Evolutionary conservation across 257 asterid species (phyloP), one percentile per base, ranked within the genome.

Genomic region (Solanum boliviense): DNA sequence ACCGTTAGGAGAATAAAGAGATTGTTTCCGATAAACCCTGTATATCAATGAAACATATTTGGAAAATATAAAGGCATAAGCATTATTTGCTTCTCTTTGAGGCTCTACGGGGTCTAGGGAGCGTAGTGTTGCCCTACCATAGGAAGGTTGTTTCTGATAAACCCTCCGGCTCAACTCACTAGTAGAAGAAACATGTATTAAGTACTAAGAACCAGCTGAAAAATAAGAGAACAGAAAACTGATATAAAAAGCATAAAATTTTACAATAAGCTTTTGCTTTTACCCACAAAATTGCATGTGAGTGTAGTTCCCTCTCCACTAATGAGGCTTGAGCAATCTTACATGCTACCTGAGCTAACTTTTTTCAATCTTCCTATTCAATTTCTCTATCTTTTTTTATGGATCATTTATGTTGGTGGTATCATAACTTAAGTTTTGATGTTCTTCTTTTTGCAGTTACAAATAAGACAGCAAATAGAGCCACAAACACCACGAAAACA

Each of bases 401-500:
- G 39, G 20, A 15, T 31, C n/a, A 11, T 16, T 86, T 71, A 39
- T 81, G 65, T 32, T 27, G 76, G 67, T 27, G 81, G 7, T 65
- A 75, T 91, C 91, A 96, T 87, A 94, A 21, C 92, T 96, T 94
- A 60, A 93, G 86, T 91, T 95, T 94, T 2, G 90, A 93, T 71
- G 89, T 92, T 92, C 94, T 93, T 90, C 95, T 90, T 91, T 93
- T 94, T 83, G 98, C 92, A 88, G 92, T 94, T 90, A 91, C 91
- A 90, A 89, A 92, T 85, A 93, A 71, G 67, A 91, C 88, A 87
- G 92, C 16, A 83, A 92, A 87, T 70, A 95, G 84, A 86, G 92
- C 89, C 88, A 94, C 88, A 62, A 90, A 78, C 87, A 94, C 78
- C 46, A 88, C 89, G 29, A 90, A 41, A 62, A 89, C n/a, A 81